Conservation (phyloP, 2,329 filamentous ascomycete species). For the Alternaria brassicae region DNA sequence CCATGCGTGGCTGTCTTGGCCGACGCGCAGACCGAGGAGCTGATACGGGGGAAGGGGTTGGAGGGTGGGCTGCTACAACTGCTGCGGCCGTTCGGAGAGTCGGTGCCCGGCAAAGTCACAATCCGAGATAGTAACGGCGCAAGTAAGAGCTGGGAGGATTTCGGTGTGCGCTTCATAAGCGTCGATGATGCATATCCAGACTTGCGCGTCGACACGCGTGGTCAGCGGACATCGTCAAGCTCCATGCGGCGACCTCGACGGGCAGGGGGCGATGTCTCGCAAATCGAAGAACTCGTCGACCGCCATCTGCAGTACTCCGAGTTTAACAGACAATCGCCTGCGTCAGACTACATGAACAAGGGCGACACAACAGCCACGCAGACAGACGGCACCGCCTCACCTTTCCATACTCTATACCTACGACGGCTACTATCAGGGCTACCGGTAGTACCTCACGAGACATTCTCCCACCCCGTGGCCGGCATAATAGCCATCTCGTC, state of each 20-base stretch:
- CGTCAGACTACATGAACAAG: conserved; percentile 54
- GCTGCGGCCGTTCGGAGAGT: conserved; percentile 88
- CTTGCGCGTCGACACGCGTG: conserved; percentile 37
- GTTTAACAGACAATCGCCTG: conserved; percentile 51
- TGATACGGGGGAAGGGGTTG: conserved; percentile 85
- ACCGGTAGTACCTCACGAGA: conserved; percentile 83
- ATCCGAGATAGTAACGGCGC: conserved; percentile 89
- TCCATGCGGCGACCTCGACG: conserved; percentile 47
- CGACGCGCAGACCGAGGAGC: conserved; percentile 82
- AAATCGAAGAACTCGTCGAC: conserved; percentile 82
- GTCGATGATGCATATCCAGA: conserved; percentile 64
- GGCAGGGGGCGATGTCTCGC: conserved; percentile 63
- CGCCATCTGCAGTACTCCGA: conserved; percentile 80
- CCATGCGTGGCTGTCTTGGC: conserved; percentile 87
- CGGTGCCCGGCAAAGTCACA: conserved; percentile 83
- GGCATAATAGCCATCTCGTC: conserved; percentile 96
- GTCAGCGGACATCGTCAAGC: conserved; percentile 35
- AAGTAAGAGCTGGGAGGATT: conserved; percentile 86
- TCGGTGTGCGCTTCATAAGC: conserved; percentile 82
- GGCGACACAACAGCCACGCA: conserved; percentile 21
- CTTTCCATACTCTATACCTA: conserved; percentile 86
- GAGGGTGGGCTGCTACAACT: conserved; percentile 81
- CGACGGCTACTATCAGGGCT: conserved; percentile 81
- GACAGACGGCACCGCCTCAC: conserved; percentile 61
- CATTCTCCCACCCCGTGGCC: conserved; percentile 92